Base-by-base conservation (phyloP, 2,329 filamentous ascomycete species). In the Phyllachora maydis region DNA sequence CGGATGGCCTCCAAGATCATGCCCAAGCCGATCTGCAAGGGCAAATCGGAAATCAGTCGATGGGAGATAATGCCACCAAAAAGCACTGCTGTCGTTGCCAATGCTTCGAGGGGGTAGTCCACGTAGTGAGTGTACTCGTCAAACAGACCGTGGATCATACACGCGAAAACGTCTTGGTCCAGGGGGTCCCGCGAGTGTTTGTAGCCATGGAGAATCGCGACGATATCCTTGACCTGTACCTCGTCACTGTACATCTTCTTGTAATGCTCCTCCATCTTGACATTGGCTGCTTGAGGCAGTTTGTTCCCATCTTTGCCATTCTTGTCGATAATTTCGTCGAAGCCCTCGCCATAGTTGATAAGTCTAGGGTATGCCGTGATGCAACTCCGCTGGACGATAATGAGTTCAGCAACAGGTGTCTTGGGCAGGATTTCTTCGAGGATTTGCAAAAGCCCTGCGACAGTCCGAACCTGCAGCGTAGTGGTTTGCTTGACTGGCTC, bases 1-100 rank as follows among this genome's bases (percentile, higher is more conserved):
- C 79, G 65, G 13, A 98, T 82, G 8, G 88, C 81, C 45, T 98
- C 83, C n/a, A 95, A 56, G 32, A 98, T 91, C 81, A 98, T 93
- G 10, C 78, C 82, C 10, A 95, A 56, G n/a, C 79, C 88, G 27
- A 92, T 82, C 41, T 92, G 82, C 16, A 95, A 65, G 4, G 88
- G 81, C 11, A 98, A 65, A 19, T 82, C 75, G 5, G 82, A 81
- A 23, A 98, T 76, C 5, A 98, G 62, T 39, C 83, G 82, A 50
- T 81, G 88, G 24, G 83, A 83, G 38, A 98, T 92, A 33, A 95
- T 88, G 14, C 85, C 88, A 26, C 88, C 88, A 43, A 98, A 98
- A 14, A 98, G 63, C 7, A 98, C 83, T 4, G 88, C 85, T 1
- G 88, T 98, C 8, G 85, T 95, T 6, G 85, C 85, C 23, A 98